Percentiles rank a stretch among this genome's conserved stretches.
phyloP scores from a whole-genome alignment of 2,329 filamentous ascomycete species.

The Penicillium thymicola region DNA sequence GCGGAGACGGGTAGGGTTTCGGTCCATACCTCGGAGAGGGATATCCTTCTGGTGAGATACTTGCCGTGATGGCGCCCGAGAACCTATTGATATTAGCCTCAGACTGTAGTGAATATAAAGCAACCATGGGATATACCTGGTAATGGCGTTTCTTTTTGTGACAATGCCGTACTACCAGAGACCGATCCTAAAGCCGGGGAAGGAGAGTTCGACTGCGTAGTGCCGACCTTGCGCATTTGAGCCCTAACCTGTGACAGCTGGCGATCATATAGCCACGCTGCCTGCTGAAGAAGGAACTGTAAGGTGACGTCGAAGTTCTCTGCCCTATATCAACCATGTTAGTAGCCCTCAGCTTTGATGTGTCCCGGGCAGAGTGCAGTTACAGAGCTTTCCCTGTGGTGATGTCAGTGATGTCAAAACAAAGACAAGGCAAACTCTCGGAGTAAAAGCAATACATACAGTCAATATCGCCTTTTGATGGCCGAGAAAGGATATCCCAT shows the following conservation, averaged over 20 bases:
- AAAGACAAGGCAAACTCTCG: neutral
- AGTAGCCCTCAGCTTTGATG: neutral
- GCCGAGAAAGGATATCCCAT: conserved; percentile 84
- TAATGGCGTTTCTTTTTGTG: conserved; percentile 32
- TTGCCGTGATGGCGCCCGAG: conserved; percentile 40
- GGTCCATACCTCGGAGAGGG: conserved; percentile 27
- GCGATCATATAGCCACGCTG: conserved; percentile 87
- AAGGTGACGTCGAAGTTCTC: conserved; percentile 78
- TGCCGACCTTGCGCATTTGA: conserved; percentile 70
- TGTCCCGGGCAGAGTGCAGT: conserved; percentile 3
- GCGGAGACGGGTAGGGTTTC: neutral
- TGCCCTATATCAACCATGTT: conserved; percentile 50
- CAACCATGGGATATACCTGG: conserved; percentile 24
- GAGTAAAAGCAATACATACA: conserved; percentile 57
- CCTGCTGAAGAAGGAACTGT: conserved; percentile 86
- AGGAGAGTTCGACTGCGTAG: conserved; percentile 40
- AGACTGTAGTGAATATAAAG: neutral
- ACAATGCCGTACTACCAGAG: conserved; percentile 40
- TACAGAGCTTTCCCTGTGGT: conserved; percentile 71
- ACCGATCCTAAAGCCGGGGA: conserved; percentile 44
- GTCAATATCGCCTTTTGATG: conserved; percentile 77
- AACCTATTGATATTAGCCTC: conserved; percentile 26
- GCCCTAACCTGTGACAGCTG: conserved; percentile 86
- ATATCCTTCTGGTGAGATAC: conserved; percentile 37
- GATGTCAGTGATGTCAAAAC: conserved; percentile 18